Evolutionary conservation across 1,284 basidiomycete genomes (phyloP).

Genomic region (Xerocomus nothofagi): DNA sequence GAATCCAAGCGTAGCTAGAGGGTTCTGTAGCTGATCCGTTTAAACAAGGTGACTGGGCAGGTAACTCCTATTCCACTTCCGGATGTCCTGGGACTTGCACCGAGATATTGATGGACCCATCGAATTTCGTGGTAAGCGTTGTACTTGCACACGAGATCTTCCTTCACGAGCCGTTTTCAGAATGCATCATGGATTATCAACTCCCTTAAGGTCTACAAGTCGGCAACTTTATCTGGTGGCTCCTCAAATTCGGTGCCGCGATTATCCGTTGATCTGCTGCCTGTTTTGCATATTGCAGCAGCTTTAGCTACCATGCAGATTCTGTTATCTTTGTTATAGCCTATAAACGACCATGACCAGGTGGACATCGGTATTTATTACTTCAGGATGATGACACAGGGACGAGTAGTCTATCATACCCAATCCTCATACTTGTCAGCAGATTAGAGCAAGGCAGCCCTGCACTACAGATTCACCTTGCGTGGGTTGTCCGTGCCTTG

Average conservation of each 20-base stretch:
- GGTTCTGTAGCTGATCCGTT: slow-evolving; percentile 9
- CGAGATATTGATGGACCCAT: slow-evolving; percentile 61
- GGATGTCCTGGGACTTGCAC: slow-evolving; percentile 74
- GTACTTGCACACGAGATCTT: neutral
- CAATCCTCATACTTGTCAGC: neutral
- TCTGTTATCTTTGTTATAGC: slow-evolving; percentile 21
- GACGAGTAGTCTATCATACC: slow-evolving; percentile 17
- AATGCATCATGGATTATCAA: slow-evolving; percentile 64
- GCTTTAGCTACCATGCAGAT: slow-evolving; percentile 9
- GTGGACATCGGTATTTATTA: slow-evolving; percentile 9
- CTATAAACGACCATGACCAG: neutral
- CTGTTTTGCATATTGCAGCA: slow-evolving; percentile 7
- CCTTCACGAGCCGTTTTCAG: slow-evolving; percentile 32
- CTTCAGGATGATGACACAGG: slow-evolving; percentile 10
- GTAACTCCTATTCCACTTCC: slow-evolving; percentile 70
- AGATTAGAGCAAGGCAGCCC: neutral
- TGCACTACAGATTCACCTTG: slow-evolving; percentile 52
- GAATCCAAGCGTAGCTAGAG: neutral
- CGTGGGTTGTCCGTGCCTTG: slow-evolving; percentile 33
- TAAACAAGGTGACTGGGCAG: slow-evolving; percentile 73
- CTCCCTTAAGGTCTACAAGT: slow-evolving; percentile 52
- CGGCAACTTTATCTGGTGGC: slow-evolving; percentile 38
- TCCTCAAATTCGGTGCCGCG: slow-evolving; percentile 23
- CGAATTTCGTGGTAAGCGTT: slow-evolving; percentile 62
- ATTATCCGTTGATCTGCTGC: neutral